Evolutionary conservation across 495 filamentous ascomycete genomes (phyloP), one percentile per base, ranked within the genome.

Genomic region (Parachaetomium inaequale): DNA sequence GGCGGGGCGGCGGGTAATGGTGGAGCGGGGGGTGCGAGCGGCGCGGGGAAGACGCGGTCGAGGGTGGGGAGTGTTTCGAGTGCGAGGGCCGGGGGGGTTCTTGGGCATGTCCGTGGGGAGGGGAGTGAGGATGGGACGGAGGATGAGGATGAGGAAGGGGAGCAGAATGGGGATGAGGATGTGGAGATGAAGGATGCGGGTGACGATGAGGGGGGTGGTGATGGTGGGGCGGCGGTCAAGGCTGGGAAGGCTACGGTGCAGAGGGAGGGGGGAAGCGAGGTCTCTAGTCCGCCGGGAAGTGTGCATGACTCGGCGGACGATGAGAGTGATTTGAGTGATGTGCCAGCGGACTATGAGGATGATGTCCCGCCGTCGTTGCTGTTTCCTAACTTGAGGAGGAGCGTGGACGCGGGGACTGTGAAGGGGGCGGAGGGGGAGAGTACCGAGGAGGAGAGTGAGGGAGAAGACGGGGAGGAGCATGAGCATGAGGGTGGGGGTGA

Each of bases 271-370:
- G 75, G 70, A 34, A 74, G 68, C 40, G 72, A 68, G 15, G 63
- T 59, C 2, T 72, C 67, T 2, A 76, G 71, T 14, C 78, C 77
- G 7, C 81, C 84, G 0, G 81, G 83, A 15, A 89, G 85, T 66
- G 70, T 89, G 15, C 87, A 90, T 62, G 90, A 91, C 58, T 88
- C 84, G 55, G 90, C 87, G 0, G 89, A 92, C 64, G 89, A 91
- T 61, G 90, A 93, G 73, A 92, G 88, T 69, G 89, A 92, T 62
- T 74, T 92, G 8, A 91, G 87, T 56, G 89, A 93, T 57, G 81
- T 87, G 36, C 79, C 82, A 4, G 78, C 83, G 15, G 78, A 76
- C 51, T 76, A 79, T 34, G 79, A 82, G 55, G 74, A 80, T 47
- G 74, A 80, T 19, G 70, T 74, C 51, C 75, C 76, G 8, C 68